These are phyloP conservation scores for Venturiaceae sp. DNA, from an alignment of 2,329 filamentous ascomycete species.

Conservation along the genomic window DNA sequence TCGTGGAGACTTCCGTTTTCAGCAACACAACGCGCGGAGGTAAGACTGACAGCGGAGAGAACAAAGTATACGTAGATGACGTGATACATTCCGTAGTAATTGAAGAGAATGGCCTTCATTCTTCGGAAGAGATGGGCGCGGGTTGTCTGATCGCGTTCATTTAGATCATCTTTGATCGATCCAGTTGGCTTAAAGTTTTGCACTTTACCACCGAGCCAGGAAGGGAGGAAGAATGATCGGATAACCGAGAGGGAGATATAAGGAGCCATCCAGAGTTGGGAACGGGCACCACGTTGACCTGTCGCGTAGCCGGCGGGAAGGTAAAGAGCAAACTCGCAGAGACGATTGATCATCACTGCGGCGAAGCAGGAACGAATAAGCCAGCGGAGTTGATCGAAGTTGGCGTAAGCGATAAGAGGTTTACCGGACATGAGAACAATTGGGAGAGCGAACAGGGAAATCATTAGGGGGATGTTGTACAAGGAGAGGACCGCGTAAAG, in stretches of 20 bases:
- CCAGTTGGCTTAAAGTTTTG: slow-evolving; percentile 11
- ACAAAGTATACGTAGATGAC: slow-evolving; percentile 9
- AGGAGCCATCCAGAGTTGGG: slow-evolving; percentile 12
- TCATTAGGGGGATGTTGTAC: slow-evolving; percentile 9
- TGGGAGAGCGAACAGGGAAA: slow-evolving; percentile 11
- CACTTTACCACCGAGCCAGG: slow-evolving; percentile 12
- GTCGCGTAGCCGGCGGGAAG: slow-evolving; percentile 10
- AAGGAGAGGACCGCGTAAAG: slow-evolving; percentile 10
- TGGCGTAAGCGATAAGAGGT: slow-evolving; percentile 10
- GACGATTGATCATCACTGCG: slow-evolving; percentile 9
- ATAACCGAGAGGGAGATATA: slow-evolving; percentile 13
- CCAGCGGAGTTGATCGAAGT: slow-evolving; percentile 10
- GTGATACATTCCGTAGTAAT: slow-evolving; percentile 10
- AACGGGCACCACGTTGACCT: slow-evolving; percentile 10
- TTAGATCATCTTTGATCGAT: slow-evolving; percentile 11
- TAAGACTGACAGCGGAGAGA: slow-evolving; percentile 7
- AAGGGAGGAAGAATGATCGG: slow-evolving; percentile 12
- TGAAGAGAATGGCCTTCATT: slow-evolving; percentile 9
- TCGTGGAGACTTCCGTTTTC: slow-evolving; percentile 3
- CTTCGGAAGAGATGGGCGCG: slow-evolving; percentile 10
- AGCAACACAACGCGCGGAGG: slow-evolving; percentile 1
- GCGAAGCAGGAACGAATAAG: slow-evolving; percentile 11
- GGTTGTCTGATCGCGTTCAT: slow-evolving; percentile 10
- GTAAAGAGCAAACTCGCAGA: slow-evolving; percentile 10
- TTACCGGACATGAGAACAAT: slow-evolving; percentile 11